Evolutionary conservation across 225 moss, liverwort and hornwort genomes (phyloP), one percentile per base, ranked within the genome.

Genomic region (Neckera pumila): DNA sequence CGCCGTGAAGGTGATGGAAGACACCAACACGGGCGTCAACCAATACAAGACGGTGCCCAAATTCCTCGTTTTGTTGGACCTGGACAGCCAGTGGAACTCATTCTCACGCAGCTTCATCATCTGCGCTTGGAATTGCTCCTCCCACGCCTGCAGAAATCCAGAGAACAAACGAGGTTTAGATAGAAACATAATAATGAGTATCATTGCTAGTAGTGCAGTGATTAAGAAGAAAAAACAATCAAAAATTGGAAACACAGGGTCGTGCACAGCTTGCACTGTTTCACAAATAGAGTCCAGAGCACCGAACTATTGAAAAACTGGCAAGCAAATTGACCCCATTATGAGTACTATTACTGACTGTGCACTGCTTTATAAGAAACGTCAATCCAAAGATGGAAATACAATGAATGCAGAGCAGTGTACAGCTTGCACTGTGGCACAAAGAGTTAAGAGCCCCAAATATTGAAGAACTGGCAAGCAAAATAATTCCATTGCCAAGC

Each of bases 11-110:
- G 93, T 93, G 30, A 90, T 31, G 67, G 93, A 89, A 12, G 92
- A 90, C 18, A 95, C 92, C 9, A 93, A 10, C 74, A 93, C 95
- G n/a, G 93, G 95, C 23, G 93, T 62, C 90, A 92, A 87, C 95
- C 95, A 95, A 61, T 78, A 93, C 84, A 92, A 69, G 19, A 93
- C 69, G 71, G 92, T 91, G 33, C 90, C 92, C 21, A 89, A 66
- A 22, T 84, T 87, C 86, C 89, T 81, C 30, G 88, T 87, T 56
- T 84, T 75, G 82, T 92, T 92, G 42, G 78, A 91, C 6, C 43
- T 87, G 6, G 93, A 91, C 21, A 95, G 72, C 95, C 95, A 95
- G 4, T 77, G 25, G 36, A 95, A 93, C 88, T 95, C 95, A 31
- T 91, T 89, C 65, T 90, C 82, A 20, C 95, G 95, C 47, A 95